Conservation (phyloP, 176 grass and related monocot genomes). For the Eragrostis nindensis region DNA sequence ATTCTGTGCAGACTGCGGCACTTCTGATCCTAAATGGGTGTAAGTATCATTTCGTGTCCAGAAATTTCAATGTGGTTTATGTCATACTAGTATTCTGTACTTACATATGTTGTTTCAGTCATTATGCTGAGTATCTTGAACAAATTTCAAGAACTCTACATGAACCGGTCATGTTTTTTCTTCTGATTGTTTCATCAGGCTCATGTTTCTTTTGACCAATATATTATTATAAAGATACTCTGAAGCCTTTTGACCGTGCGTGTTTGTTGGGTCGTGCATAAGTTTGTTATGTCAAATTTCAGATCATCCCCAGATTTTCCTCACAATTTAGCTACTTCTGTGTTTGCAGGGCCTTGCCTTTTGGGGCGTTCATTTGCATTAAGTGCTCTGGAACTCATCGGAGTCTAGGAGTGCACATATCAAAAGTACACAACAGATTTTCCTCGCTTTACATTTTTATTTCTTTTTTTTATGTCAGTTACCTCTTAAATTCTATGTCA, state of each 20-base stretch:
- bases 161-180: too few relatives aligned
- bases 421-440: constrained; percentile 45
- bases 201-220: not conserved
- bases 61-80: constrained; percentile 6
- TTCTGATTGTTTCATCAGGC: constrained; percentile 1
- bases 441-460: not conserved
- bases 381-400: constrained; percentile 95
- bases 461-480: not conserved
- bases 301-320: not conserved
- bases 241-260: not conserved
- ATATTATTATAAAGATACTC: not conserved
- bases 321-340: constrained; percentile 17
- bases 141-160: not conserved
- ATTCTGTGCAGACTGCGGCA: constrained; percentile 83
- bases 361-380: constrained; percentile 93
- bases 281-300: not conserved
- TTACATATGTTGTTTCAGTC: not conserved
- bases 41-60: constrained; percentile 46
- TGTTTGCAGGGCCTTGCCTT: constrained; percentile 64
- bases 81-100: not conserved
- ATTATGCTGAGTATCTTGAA: not conserved
- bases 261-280: not conserved
- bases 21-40: constrained; percentile 93
- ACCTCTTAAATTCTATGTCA: not conserved
- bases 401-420: constrained; percentile 97